A percentile compares a stretch with the other conserved stretches of the same genome.
phyloP scores from a whole-genome alignment of 768 basidiomycete species.

The Ephemerocybe angulata region DNA sequence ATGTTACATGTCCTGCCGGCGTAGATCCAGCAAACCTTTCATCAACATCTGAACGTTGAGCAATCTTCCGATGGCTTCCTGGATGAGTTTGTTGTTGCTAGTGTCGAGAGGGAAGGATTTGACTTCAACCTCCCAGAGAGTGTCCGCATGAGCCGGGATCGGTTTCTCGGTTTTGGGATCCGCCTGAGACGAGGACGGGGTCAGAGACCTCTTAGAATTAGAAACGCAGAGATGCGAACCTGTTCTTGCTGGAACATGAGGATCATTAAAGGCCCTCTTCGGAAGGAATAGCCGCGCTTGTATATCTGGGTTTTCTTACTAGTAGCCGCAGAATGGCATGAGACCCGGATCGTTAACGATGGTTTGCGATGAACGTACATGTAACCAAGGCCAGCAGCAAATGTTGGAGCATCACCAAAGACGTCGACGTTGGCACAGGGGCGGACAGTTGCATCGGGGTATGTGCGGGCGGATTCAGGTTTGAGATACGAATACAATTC shows the following conservation, averaged over 20 bases:
- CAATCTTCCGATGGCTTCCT: slow-evolving; percentile 65
- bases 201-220: not conserved
- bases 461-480: slow-evolving; percentile 78
- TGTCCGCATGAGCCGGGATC: slow-evolving; percentile 73
- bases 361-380: no score
- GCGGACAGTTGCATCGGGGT: slow-evolving; percentile 83
- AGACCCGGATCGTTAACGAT: not conserved
- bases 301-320: slow-evolving; percentile 72
- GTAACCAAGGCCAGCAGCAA: slow-evolving; percentile 78
- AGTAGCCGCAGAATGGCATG: not conserved
- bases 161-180: slow-evolving; percentile 73
- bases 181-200: slow-evolving; percentile 40
- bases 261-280: slow-evolving; percentile 65
- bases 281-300: slow-evolving; percentile 77
- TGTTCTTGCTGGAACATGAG: slow-evolving; percentile 86
- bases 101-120: slow-evolving; percentile 81
- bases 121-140: slow-evolving; percentile 86
- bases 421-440: slow-evolving; percentile 82
- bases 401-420: slow-evolving; percentile 73
- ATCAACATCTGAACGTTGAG: slow-evolving; percentile 79
- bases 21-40: slow-evolving; percentile 79
- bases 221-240: slow-evolving; percentile 34
- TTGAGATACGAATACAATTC: slow-evolving; percentile 76
- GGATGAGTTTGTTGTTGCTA: slow-evolving; percentile 74
- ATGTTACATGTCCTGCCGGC: slow-evolving; percentile 61